These are phyloP conservation scores for Epichloe bromicola DNA, from an alignment of 2,329 filamentous ascomycete species.

Conservation along the genomic window DNA sequence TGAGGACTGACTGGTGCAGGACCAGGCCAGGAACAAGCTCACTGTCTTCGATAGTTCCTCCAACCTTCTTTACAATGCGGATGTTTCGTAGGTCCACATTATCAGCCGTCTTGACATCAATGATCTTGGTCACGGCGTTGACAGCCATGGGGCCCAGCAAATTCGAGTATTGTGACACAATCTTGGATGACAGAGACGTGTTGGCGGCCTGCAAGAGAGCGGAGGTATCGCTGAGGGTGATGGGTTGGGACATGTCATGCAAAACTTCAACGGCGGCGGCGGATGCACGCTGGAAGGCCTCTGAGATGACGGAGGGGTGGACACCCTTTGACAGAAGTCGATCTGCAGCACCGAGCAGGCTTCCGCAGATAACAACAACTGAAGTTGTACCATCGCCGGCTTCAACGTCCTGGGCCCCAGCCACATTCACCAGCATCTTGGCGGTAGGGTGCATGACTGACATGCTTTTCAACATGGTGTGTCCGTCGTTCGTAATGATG, in stretches of 20 bases:
- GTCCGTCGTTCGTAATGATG: conserved; percentile 98
- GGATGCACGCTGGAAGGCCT: conserved; percentile 91
- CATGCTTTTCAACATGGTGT: conserved; percentile 99
- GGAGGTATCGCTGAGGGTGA: conserved; percentile 74
- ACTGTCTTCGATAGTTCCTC: conserved; percentile 95
- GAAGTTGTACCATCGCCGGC: conserved; percentile 97
- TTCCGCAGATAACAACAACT: conserved; percentile 94
- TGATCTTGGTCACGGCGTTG: conserved; percentile 88
- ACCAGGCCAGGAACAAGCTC: conserved; percentile 94
- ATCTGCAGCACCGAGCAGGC: conserved; percentile 86
- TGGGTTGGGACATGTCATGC: conserved; percentile 90
- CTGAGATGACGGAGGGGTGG: conserved; percentile 90
- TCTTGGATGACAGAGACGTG: conserved; percentile 95
- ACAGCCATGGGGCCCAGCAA: conserved; percentile 95
- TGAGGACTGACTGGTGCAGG: conserved; percentile 82
- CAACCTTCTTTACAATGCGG: conserved; percentile 91
- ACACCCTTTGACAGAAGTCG: conserved; percentile 83
- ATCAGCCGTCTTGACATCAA: conserved; percentile 88
- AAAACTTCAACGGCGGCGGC: conserved; percentile 79
- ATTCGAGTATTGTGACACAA: conserved; percentile 94
- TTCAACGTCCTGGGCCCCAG: conserved; percentile 94
- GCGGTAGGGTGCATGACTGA: conserved; percentile 98
- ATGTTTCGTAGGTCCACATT: conserved; percentile 97
- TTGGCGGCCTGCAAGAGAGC: conserved; percentile 93
- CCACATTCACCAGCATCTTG: conserved; percentile 97